phyloP scores from a whole-genome alignment of 108 stramenopile genomes.

The Skeletonema grethae region DNA sequence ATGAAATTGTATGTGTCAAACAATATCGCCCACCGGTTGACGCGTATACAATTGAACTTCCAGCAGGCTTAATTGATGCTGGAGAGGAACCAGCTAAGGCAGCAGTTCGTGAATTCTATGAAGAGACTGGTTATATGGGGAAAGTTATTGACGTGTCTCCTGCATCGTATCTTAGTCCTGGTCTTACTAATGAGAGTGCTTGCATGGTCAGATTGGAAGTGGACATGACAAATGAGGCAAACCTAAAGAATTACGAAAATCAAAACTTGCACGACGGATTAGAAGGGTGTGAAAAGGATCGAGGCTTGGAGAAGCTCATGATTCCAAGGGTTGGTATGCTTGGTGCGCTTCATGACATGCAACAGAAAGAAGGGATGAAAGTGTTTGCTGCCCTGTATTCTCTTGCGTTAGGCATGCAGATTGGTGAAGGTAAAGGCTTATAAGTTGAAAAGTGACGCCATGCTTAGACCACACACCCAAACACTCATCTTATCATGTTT shows the following conservation, averaged over 20 bases:
- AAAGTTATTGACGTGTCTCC: conserved; percentile 34
- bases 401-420: conserved; percentile 42
- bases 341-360: conserved; percentile 36
- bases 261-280: conserved; percentile 8
- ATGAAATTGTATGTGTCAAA: conserved; percentile 47
- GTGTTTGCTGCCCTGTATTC: conserved; percentile 49
- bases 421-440: conserved; percentile 16
- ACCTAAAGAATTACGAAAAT: not conserved
- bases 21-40: conserved; percentile 77
- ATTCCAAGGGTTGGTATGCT: conserved; percentile 28
- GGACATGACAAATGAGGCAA: conserved; percentile 40
- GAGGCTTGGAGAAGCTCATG: conserved; percentile 47
- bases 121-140: conserved; percentile 78
- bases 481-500: not conserved
- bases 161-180: conserved; percentile 64
- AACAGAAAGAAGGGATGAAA: conserved; percentile 35
- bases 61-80: conserved; percentile 80
- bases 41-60: conserved; percentile 65
- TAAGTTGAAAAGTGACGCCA: not conserved
- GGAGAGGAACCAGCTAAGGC: conserved; percentile 51
- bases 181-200: conserved; percentile 67
- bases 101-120: conserved; percentile 63
- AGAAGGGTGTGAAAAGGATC: conserved; percentile 42
- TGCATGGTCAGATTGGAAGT: conserved; percentile 60
- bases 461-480: not conserved